Base-by-base conservation (phyloP, 1,284 basidiomycete genomes). In the Malassezia japonica region DNA sequence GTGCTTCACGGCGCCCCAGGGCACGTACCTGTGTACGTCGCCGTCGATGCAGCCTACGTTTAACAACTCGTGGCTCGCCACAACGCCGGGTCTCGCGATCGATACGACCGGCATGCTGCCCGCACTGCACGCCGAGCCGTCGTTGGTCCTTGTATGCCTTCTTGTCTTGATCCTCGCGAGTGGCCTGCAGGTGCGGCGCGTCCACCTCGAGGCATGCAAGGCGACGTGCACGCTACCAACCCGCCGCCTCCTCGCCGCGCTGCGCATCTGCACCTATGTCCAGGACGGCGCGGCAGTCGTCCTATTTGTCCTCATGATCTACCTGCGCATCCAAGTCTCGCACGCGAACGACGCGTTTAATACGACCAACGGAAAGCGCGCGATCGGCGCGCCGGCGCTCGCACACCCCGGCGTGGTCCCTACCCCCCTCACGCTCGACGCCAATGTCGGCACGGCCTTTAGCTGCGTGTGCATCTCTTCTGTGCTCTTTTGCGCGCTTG, bases 361-460 rank as follows among this genome's bases (percentile, higher is more conserved):
- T 25, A 16, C 23, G 2, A 33, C 29, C 31, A 54, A 54, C 31
- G 32, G 18, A 4, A 18, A 25, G 2, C 39, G 24, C 5, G 3
- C 16, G 20, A 18, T 54, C 2, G 47, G 39, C 12, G 27, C 18
- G 6, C 21, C 34, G 12, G 35, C 40, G 4, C 10, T 48, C 6
- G 16, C 38, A 8, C n/a, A 31, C 1, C 20, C 18, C 1, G 16
- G 8, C 13, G 12, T 18, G 15, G n/a, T n/a, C 3, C n/a, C 24
- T 15, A 28, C 15, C 6, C 48, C 46, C 2, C 27, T 54, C 10
- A 18, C 33, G n/a, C 18, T 48, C 25, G 28, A 27, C 10, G 33
- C 46, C 0, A 33, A 48, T 13, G 18, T 33, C 10, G 51, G 51
- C 13, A 54, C 46, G 4, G 41, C 33, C 10, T 54, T 54, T n/a